A percentile compares a stretch with the other conserved stretches of the same genome.
Evolutionary conservation across 148 eudicot genomes (phyloP).

Genomic region (Heliamphora exappendiculata): DNA sequence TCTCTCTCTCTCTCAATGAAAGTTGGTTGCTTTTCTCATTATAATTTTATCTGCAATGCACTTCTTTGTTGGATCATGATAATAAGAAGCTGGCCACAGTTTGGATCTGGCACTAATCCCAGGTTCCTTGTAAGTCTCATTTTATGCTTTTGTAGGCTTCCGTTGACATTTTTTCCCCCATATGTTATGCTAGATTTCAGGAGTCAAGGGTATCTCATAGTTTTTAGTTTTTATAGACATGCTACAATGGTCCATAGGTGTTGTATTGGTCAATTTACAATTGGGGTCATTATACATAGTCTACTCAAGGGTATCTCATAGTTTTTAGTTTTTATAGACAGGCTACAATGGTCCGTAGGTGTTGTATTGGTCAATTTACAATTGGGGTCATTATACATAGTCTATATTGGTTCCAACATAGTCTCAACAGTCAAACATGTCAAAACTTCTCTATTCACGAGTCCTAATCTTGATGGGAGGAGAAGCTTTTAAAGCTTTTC

Average conservation of each 20-base stretch:
- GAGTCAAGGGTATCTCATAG: not conserved
- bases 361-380: not conserved
- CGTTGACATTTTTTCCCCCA: too few relatives aligned
- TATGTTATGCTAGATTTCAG: not conserved
- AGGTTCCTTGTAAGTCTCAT: not conserved
- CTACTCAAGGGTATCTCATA: not conserved
- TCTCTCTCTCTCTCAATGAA: not conserved
- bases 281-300: too few relatives aligned
- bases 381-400: not conserved
- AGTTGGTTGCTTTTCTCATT: not conserved
- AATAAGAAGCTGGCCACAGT: not conserved
- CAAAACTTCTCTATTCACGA: too few relatives aligned
- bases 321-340: not conserved
- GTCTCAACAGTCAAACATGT: not conserved
- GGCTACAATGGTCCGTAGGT: not conserved
- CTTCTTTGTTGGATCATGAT: not conserved
- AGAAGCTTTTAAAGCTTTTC: not conserved
- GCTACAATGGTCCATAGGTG: not conserved
- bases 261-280: too few relatives aligned
- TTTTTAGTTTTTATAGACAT: not conserved
- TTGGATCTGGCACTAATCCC: not conserved
- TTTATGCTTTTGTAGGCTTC: not conserved
- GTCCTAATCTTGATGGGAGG: constrained; percentile 1
- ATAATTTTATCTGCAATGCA: not conserved
- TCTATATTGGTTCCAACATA: not conserved